Conservation (phyloP, 2,329 filamentous ascomycete genomes). For the Reticulascus tulasneorum region DNA sequence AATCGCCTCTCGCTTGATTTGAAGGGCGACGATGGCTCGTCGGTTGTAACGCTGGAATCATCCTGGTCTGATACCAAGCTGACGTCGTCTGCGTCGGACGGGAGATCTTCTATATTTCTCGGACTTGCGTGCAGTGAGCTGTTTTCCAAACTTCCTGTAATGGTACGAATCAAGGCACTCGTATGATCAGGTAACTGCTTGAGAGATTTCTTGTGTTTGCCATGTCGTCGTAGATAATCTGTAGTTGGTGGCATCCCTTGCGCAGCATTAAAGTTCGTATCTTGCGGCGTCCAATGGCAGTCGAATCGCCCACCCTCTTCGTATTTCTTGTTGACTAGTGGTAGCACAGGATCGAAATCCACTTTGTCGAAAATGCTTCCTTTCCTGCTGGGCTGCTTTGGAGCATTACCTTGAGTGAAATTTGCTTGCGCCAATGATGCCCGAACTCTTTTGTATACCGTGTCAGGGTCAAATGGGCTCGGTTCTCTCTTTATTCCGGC, state of each 20-base stretch:
- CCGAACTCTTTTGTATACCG: constrained; percentile 54
- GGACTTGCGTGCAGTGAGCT: constrained; percentile 34
- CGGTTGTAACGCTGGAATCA: constrained; percentile 46
- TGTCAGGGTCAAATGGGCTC: constrained; percentile 55
- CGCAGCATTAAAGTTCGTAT: constrained; percentile 23
- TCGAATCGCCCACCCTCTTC: constrained; percentile 53
- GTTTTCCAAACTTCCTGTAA: constrained; percentile 28
- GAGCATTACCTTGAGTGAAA: constrained; percentile 15
- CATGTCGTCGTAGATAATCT: constrained; percentile 44
- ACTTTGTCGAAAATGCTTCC: constrained; percentile 51
- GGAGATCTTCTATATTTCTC: constrained; percentile 31
- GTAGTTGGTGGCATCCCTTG: constrained; percentile 38
- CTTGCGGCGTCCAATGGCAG: constrained; percentile 31
- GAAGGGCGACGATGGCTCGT: constrained; percentile 45
- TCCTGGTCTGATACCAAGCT: constrained; percentile 55
- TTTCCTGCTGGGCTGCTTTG: constrained; percentile 32
- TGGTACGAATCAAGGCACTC: constrained; percentile 32
- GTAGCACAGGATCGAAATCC: constrained; percentile 48
- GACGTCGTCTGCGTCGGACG: constrained; percentile 44
- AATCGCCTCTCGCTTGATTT: constrained; percentile 43
- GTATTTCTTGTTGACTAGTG: constrained; percentile 55
- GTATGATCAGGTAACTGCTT: constrained; percentile 18
- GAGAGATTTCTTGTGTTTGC: constrained; percentile 34
- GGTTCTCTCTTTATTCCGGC: constrained; percentile 42
- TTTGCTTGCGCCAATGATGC: constrained; percentile 36